These are phyloP conservation scores for Pestalotiopsis sp. DNA, from an alignment of 2,329 filamentous ascomycete genomes.

Conservation along the genomic window DNA sequence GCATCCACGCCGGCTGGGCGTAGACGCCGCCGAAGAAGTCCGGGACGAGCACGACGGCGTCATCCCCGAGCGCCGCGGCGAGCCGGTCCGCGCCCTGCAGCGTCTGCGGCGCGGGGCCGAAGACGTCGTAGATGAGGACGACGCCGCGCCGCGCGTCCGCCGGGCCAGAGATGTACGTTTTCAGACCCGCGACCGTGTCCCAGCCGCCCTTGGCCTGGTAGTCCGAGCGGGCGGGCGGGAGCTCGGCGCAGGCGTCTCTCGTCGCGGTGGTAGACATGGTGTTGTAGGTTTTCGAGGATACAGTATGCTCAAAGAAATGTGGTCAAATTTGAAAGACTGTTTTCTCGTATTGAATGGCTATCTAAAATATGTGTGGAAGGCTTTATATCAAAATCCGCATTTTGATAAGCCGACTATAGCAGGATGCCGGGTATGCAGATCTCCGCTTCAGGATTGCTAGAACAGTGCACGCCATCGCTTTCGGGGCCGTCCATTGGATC, in stretches of 20 bases:
- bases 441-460: not conserved
- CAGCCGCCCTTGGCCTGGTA: conserved; percentile 44
- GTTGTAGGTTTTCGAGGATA: not conserved
- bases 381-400: not conserved
- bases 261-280: conserved; percentile 15
- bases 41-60: conserved; percentile 41
- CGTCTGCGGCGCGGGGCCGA: conserved; percentile 47
- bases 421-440: not conserved
- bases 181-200: conserved; percentile 38
- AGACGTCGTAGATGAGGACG: conserved; percentile 51
- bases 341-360: not conserved
- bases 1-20: conserved; percentile 35
- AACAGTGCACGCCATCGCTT: not conserved
- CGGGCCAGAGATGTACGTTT: conserved; percentile 38
- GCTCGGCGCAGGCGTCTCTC: conserved; percentile 31
- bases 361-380: not conserved
- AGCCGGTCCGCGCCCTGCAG: conserved; percentile 51
- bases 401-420: not conserved
- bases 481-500: not conserved
- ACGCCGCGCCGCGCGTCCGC: conserved; percentile 38
- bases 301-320: not conserved
- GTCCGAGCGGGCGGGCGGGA: conserved; percentile 39
- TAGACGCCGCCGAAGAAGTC: conserved; percentile 41
- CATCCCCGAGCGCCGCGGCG: conserved; percentile 31
- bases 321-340: not conserved